Percentiles rank a stretch among this genome's conserved stretches.
phyloP scores from a whole-genome alignment of 164 flowering plant species.

The Vitis rotundifolia region DNA sequence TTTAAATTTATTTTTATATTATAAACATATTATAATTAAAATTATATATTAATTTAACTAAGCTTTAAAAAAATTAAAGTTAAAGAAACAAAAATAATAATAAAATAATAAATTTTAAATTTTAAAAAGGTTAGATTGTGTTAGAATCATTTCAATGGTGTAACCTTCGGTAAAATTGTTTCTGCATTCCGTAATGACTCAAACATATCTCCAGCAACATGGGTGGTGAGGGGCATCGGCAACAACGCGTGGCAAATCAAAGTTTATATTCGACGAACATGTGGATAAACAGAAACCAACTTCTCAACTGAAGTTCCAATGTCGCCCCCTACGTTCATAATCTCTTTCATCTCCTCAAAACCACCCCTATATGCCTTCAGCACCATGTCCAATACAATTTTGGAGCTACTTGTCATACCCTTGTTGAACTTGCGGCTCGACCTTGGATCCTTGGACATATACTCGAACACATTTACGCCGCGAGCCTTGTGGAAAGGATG shows the following conservation, averaged over 20 bases:
- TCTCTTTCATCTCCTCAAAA: constrained; percentile 1
- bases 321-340: background rate
- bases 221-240: background rate
- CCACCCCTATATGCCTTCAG: background rate
- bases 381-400: background rate
- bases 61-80: no score
- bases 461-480: background rate
- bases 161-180: background rate
- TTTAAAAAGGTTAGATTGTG: no score
- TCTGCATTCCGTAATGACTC: background rate
- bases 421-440: background rate
- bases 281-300: constrained; percentile 5
- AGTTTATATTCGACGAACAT: constrained; percentile 1
- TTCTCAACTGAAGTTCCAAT: background rate
- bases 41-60: no score
- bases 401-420: background rate
- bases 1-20: no score
- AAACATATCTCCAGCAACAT: background rate
- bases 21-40: no score
- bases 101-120: no score
- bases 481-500: background rate
- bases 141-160: no score
- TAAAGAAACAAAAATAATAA: no score
- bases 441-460: background rate
- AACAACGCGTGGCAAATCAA: constrained; percentile 6